Evolutionary conservation across 352 stramenopile genomes (phyloP), one percentile per base, ranked within the genome.

Genomic region (Pythium plurisporium): DNA sequence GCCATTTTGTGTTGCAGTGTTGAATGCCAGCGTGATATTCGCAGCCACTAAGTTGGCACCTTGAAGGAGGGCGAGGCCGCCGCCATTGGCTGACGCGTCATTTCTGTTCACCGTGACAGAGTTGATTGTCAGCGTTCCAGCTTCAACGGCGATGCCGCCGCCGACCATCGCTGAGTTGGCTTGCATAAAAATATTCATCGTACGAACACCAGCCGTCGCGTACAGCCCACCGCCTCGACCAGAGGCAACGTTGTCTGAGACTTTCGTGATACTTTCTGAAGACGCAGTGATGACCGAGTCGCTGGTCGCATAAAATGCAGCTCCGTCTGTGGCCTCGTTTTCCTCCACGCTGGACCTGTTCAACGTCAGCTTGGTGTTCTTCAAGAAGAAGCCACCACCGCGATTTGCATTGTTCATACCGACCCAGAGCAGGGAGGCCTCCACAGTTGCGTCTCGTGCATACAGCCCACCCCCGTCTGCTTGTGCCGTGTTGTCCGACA

Each of bases 61-160:
- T 4, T 50, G 45, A 8, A 81, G 46, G 8, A 84, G n/a, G 6
- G 76, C 76, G 6, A 87, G 52, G 1, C 79, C 79, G n/a, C 79
- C 79, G 14, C 79, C 79, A 26, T 76, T 55, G 0, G 34, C 34
- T 1, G n/a, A 23, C 5, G 76, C 78, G 2, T 3, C 49, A 53
- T 86, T 87, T 1, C 30, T 43, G 5, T n/a, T 26, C n/a, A 83
- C 53, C 0, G 46, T 50, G 0, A 70, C 36, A 2, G 47, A 30
- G 2, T 26, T 46, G 9, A 73, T 29, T 2, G 26, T 59, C 5
- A 73, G 47, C 7, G 22, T 56, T 1, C 67, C 69, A 11, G 44
- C 45, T 17, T 59, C 64, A 1, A 69, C 48, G 10, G 71, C 55
- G 4, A 84, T 23, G 0, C 72, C 79, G 8, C 57, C 79, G 1